phyloP scores from a whole-genome alignment of 2,329 filamentous ascomycete species.

The Juglanconis oblonga region DNA sequence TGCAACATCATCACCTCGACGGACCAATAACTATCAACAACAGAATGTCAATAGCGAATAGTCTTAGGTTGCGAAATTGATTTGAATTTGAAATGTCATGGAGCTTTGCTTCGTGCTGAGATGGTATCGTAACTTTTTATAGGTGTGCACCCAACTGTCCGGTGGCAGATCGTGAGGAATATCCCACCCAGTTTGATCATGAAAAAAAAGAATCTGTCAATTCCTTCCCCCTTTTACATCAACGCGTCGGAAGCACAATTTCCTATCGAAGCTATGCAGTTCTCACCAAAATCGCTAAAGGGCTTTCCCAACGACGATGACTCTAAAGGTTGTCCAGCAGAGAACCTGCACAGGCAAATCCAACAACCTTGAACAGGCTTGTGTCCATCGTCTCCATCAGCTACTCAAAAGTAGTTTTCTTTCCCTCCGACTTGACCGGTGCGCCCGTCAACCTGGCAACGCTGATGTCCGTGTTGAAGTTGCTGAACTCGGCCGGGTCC shows the following conservation, averaged over 20 bases:
- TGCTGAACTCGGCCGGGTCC: slow-evolving; percentile 24
- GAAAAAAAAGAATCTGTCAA: too few relatives aligned
- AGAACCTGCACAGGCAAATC: too few relatives aligned
- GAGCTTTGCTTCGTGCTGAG: not conserved
- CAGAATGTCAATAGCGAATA: slow-evolving; percentile 17
- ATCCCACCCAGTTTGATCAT: too few relatives aligned
- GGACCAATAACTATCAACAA: slow-evolving; percentile 10
- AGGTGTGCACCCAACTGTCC: not conserved
- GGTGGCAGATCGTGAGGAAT: too few relatives aligned
- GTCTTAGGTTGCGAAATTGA: not conserved
- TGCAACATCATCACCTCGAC: slow-evolving; percentile 8
- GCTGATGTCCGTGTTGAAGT: slow-evolving; percentile 44
- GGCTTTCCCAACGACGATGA: too few relatives aligned
- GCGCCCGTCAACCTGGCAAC: slow-evolving; percentile 70
- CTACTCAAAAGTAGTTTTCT: slow-evolving; percentile 77
- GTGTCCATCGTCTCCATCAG: too few relatives aligned
- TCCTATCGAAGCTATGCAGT: too few relatives aligned
- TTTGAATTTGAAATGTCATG: not conserved
- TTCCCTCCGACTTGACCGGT: slow-evolving; percentile 75
- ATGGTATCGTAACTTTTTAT: not conserved
- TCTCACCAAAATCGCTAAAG: too few relatives aligned
- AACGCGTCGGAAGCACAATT: too few relatives aligned
- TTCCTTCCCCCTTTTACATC: too few relatives aligned
- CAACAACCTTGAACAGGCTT: too few relatives aligned
- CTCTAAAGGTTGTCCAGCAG: too few relatives aligned